phyloP scores from a whole-genome alignment of 805 yeast genomes.

The Vanderwaltozyma polyspora region DNA sequence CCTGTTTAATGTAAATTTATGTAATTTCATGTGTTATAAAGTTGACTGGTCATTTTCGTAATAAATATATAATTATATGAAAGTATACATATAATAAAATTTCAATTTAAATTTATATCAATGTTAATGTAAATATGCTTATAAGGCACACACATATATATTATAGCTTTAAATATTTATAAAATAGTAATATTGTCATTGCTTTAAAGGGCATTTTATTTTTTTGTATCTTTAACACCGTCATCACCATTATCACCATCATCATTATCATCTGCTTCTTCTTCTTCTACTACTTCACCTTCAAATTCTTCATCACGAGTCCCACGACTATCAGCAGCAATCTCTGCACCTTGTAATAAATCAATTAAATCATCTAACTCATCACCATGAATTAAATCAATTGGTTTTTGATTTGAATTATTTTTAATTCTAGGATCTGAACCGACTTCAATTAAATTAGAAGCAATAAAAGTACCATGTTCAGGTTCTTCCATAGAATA shows the following conservation, averaged over 20 bases:
- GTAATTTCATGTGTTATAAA: background rate
- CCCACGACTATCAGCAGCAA: slow-evolving; percentile 38
- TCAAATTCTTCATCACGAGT: slow-evolving; percentile 26
- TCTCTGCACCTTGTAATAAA: slow-evolving; percentile 72
- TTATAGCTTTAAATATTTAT: too few relatives aligned
- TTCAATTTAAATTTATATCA: background rate
- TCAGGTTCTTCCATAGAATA: slow-evolving; percentile 75
- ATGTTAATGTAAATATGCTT: too few relatives aligned
- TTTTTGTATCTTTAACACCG: slow-evolving; percentile 1
- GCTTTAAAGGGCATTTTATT: too few relatives aligned
- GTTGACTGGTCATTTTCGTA: background rate
- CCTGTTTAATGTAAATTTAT: background rate
- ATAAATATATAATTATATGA: background rate
- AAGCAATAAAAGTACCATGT: slow-evolving; percentile 67
- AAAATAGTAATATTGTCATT: background rate
- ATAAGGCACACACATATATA: too few relatives aligned
- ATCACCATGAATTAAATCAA: slow-evolving; percentile 49
- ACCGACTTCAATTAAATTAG: slow-evolving; percentile 82
- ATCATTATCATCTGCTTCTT: slow-evolving; percentile 8
- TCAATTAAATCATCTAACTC: slow-evolving; percentile 48
- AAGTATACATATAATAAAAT: background rate
- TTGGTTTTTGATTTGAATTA: slow-evolving; percentile 58
- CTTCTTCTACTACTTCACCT: slow-evolving; percentile 29
- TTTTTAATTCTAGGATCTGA: slow-evolving; percentile 62
- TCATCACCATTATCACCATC: background rate